Base-by-base conservation (phyloP, 2,329 filamentous ascomycete genomes). In the Fusarium circinatum region DNA sequence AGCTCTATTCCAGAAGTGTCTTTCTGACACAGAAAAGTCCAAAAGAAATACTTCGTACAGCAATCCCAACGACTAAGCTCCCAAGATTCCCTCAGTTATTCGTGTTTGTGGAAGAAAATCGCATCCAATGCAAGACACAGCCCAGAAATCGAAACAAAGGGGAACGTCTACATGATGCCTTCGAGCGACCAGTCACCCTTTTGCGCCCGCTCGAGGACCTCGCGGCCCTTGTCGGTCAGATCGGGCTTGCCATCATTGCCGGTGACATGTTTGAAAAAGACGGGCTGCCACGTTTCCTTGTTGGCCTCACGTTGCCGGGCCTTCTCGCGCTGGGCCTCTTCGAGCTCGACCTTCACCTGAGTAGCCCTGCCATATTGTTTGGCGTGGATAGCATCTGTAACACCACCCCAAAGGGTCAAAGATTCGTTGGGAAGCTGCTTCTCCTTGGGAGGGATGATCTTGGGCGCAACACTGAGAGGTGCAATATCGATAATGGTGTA, bases 281-380 rank as follows among this genome's bases (percentile, higher is more conserved):
- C 88, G n/a, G 96, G 96, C 75, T 91, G 87, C 91, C 94, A 99
- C 39, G 90, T 88, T 66, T 89, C 88, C 18, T 91, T 89, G 20
- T 88, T 88, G 49, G 88, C 87, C 80, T 96, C 93, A 48, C 96
- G 88, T 80, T 96, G 91, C 30, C 94, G 91, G 3, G 94, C 95
- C 84, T 94, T 96, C 78, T 93, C 89, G 38, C 96, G 89, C 84
- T 99, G 96, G 48, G 88, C 87, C 82, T 99, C 96, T 82, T 99
- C 96, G 17, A 99, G 89, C 78, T 97, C 94, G 68, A 94, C 90
- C 85, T 99, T 99, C 71, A 96, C 85, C 26, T 89, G 90, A 28
- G 96, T 99, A 13, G 96, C 96, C 73, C 93, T 91, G 47, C 89
- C 89, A 82, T 91, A 99, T 80, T 97, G 94, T 83, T 95, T 97